Percentiles rank a stretch among this genome's conserved stretches.
These are phyloP conservation scores for Talaromyces sp. DNA, from an alignment of 2,329 filamentous ascomycete genomes.

Conservation along the genomic window DNA sequence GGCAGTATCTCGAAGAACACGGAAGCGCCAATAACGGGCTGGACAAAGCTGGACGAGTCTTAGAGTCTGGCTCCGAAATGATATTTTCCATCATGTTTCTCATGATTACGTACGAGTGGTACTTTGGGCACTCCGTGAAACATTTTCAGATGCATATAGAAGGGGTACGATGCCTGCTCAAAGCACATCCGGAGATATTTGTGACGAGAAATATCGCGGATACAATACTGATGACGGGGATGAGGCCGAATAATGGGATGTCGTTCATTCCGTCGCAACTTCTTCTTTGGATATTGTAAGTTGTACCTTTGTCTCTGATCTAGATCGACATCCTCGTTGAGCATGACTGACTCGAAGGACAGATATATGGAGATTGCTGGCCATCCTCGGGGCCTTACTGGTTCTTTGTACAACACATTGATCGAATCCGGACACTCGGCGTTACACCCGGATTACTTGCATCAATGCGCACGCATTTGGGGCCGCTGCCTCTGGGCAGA, in stretches of 20 bases:
- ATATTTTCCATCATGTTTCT: constrained; percentile 38
- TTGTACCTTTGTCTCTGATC: not conserved
- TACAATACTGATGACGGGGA: not conserved
- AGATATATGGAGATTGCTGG: constrained; percentile 13
- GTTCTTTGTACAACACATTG: constrained; percentile 33
- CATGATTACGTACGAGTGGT: constrained; percentile 37
- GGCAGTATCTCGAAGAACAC: constrained; percentile 30
- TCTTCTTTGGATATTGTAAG: constrained; percentile 36
- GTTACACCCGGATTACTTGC: constrained; percentile 33
- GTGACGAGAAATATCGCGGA: constrained; percentile 28
- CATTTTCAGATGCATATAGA: constrained; percentile 37
- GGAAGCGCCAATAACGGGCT: constrained; percentile 27
- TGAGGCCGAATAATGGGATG: constrained; percentile 19
- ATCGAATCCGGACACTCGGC: constrained; percentile 31
- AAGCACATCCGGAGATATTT: constrained; percentile 35
- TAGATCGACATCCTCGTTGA: not conserved
- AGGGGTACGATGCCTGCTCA: constrained; percentile 35
- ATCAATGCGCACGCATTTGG: constrained; percentile 36
- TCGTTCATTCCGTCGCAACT: constrained; percentile 38
- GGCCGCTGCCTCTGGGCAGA: constrained; percentile 36
- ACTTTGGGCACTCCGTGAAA: constrained; percentile 34
- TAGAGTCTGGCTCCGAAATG: constrained; percentile 25
- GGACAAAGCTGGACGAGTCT: not conserved
- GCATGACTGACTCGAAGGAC: not conserved
- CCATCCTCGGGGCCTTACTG: not conserved